Conservation (phyloP, 2,329 filamentous ascomycete species). For the Aspergillus puulaauensis region DNA sequence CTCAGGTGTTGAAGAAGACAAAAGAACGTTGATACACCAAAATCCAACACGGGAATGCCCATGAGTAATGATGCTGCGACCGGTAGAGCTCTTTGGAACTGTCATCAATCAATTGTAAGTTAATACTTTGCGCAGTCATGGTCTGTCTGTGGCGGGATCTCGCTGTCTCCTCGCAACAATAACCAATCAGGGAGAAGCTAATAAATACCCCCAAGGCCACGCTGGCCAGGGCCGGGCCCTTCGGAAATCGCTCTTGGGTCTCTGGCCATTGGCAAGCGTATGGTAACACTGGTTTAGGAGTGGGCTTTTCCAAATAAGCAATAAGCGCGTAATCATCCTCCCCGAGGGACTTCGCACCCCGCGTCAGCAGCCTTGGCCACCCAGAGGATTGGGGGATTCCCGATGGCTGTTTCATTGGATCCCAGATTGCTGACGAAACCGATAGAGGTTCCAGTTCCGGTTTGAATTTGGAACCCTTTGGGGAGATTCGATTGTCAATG, state of each 20-base stretch:
- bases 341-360: neutral
- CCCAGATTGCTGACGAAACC: neutral
- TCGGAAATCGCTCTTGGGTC: neutral
- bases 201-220: too few species aligned
- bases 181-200: neutral
- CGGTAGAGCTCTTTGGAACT: too few species aligned
- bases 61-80: too few species aligned
- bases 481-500: neutral
- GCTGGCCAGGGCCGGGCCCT: too few species aligned
- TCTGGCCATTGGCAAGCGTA: neutral
- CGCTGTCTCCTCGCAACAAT: neutral
- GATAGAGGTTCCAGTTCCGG: neutral
- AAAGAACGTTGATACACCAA: too few species aligned
- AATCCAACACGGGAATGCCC: too few species aligned
- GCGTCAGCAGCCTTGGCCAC: neutral
- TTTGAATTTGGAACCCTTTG: neutral
- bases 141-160: neutral
- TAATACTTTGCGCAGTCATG: neutral
- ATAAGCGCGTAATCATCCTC: neutral
- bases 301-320: neutral
- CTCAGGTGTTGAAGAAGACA: too few species aligned
- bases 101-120: too few species aligned
- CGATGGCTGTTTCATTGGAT: neutral
- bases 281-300: neutral
- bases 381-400: constrained; percentile 1